Percentiles rank a stretch among this genome's conserved stretches.
Conservation (phyloP, 306 rosid genomes). For the Sicyos baderoa region DNA sequence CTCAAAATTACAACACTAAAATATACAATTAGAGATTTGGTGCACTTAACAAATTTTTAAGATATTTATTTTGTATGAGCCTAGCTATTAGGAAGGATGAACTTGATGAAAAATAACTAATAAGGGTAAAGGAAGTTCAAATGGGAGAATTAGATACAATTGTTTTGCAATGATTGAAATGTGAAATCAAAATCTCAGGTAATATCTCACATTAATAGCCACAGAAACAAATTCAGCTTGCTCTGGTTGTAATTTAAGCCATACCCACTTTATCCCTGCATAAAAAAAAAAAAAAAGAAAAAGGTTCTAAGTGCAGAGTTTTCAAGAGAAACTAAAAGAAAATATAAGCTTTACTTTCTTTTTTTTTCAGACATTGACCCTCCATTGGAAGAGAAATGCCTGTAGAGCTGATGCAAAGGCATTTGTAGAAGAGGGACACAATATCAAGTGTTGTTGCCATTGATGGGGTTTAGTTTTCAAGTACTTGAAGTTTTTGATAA, state of each 20-base stretch:
- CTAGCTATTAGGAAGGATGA: too few species aligned
- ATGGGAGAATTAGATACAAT: background rate
- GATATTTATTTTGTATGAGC: too few species aligned
- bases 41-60: too few species aligned
- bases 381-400: slow-evolving; percentile 21
- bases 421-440: slow-evolving; percentile 25
- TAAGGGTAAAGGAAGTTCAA: background rate
- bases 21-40: too few species aligned
- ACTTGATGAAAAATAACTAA: background rate
- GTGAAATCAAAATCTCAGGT: background rate
- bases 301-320: background rate
- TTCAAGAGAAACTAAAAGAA: background rate
- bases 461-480: background rate
- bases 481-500: background rate
- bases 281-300: background rate
- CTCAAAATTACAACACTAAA: slow-evolving; percentile 18
- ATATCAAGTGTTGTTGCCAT: slow-evolving; percentile 17
- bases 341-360: too few species aligned
- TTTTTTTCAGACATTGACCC: too few species aligned
- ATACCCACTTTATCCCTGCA: slow-evolving; percentile 32
- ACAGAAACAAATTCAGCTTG: slow-evolving; percentile 34
- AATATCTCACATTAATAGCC: slow-evolving; percentile 34
- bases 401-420: slow-evolving; percentile 32
- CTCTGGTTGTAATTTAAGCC: slow-evolving; percentile 39
- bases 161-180: background rate